These are phyloP conservation scores for Colletotrichum spinosum DNA, from an alignment of 2,329 filamentous ascomycete genomes.

Conservation along the genomic window DNA sequence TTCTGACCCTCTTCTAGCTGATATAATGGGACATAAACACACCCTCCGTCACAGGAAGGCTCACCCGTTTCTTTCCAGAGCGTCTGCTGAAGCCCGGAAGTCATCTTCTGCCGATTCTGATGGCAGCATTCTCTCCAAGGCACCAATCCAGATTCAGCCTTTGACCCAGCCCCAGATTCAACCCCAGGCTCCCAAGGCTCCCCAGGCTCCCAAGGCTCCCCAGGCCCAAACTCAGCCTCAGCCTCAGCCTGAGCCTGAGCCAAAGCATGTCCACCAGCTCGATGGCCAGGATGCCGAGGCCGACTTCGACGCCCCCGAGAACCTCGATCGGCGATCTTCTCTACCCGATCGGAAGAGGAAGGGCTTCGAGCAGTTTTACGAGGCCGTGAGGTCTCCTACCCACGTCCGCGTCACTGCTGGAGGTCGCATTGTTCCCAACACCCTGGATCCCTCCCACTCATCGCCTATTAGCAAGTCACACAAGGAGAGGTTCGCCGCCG, in stretches of 20 bases:
- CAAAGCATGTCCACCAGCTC: conserved; percentile 43
- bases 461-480: conserved; percentile 65
- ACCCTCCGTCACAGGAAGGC: conserved; percentile 15
- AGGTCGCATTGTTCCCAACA: conserved; percentile 75
- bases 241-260: conserved; percentile 14
- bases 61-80: conserved; percentile 19
- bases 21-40: conserved; percentile 28
- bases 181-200: neutral
- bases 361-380: conserved; percentile 76
- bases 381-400: conserved; percentile 74
- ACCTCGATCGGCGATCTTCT: conserved; percentile 35
- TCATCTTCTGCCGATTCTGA: conserved; percentile 28
- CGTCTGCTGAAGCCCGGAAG: conserved; percentile 25
- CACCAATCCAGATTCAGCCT: neutral
- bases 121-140: neutral
- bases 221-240: neutral
- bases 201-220: neutral
- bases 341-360: conserved; percentile 66
- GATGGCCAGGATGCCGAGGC: conserved; percentile 55
- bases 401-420: conserved; percentile 76
- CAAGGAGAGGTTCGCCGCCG: conserved; percentile 52
- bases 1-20: conserved; percentile 24
- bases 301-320: conserved; percentile 7
- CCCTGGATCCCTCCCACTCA: conserved; percentile 56
- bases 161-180: neutral